phyloP scores from a whole-genome alignment of 2,329 filamentous ascomycete species.

The Pyrenochaeta sp. region DNA sequence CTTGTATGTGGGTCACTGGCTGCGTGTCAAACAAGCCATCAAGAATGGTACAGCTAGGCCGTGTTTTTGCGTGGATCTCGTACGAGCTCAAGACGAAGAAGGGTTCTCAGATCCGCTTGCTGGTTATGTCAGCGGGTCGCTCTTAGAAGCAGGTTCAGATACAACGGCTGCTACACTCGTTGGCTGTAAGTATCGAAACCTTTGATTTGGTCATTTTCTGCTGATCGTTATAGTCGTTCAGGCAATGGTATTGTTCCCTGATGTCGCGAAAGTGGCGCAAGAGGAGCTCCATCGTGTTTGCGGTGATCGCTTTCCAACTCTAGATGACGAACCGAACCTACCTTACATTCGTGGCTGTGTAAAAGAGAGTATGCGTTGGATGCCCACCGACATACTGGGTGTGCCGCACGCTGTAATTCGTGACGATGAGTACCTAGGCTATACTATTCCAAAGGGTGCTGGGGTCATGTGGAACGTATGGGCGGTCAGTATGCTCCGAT shows the following conservation, averaged over 20 bases:
- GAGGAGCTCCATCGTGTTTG: constrained; percentile 40
- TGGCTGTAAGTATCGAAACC: constrained; percentile 19
- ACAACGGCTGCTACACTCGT: constrained; percentile 35
- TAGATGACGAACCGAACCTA: constrained; percentile 34
- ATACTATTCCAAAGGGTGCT: constrained; percentile 49
- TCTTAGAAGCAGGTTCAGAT: constrained; percentile 43
- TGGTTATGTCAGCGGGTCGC: constrained; percentile 31
- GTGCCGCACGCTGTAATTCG: constrained; percentile 34
- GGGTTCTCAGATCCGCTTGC: constrained; percentile 33
- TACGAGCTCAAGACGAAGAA: constrained; percentile 27
- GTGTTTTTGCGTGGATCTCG: constrained; percentile 35
- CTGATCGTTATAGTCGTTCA: constrained; percentile 26
- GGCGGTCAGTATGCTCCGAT: constrained; percentile 9
- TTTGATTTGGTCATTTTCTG: background rate
- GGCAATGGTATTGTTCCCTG: constrained; percentile 37
- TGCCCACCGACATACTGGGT: constrained; percentile 34
- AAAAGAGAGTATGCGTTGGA: constrained; percentile 45
- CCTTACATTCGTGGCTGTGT: constrained; percentile 38
- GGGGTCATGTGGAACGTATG: constrained; percentile 48
- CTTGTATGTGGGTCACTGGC: constrained; percentile 33
- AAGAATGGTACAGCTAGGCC: constrained; percentile 24
- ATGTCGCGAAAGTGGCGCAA: constrained; percentile 30
- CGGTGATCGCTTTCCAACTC: constrained; percentile 39
- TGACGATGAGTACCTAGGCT: constrained; percentile 45
- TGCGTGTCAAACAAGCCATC: constrained; percentile 27